Conservation (phyloP, 1,284 basidiomycete genomes). For the Puccinia triticina region DNA sequence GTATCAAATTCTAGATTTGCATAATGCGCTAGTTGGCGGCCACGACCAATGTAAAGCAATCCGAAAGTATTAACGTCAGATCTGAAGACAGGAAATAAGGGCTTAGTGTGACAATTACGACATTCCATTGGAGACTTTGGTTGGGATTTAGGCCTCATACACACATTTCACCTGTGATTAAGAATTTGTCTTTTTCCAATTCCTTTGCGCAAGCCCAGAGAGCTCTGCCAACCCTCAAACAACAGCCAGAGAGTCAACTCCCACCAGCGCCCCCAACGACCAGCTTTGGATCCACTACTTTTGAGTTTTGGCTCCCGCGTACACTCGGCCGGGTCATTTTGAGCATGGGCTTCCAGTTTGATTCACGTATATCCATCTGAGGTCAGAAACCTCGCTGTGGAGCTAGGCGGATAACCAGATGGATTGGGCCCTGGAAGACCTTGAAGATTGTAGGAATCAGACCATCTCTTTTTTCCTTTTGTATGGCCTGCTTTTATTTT, state of each 20-base stretch:
- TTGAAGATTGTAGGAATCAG: slow-evolving; percentile 36
- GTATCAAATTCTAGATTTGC: slow-evolving; percentile 67
- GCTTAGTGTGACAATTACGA: background rate
- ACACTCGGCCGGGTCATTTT: too few relatives aligned
- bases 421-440: slow-evolving; percentile 24
- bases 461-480: too few relatives aligned
- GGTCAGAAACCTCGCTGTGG: slow-evolving; percentile 39
- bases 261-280: too few relatives aligned
- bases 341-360: too few relatives aligned
- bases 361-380: slow-evolving; percentile 48
- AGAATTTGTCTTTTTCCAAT: slow-evolving; percentile 53
- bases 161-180: slow-evolving; percentile 54
- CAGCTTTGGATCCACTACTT: too few relatives aligned
- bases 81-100: slow-evolving; percentile 3
- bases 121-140: background rate
- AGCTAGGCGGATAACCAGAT: slow-evolving; percentile 44
- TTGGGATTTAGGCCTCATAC: too few relatives aligned
- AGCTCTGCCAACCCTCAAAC: too few relatives aligned
- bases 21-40: slow-evolving; percentile 72
- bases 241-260: too few relatives aligned
- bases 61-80: slow-evolving; percentile 89
- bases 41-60: slow-evolving; percentile 81
- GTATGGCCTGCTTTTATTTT: too few relatives aligned
- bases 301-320: too few relatives aligned
- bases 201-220: slow-evolving; percentile 52